Evolutionary conservation across 164 flowering plant species (phyloP), one percentile per base, ranked within the genome.

Genomic region (Vitis amurensis): DNA sequence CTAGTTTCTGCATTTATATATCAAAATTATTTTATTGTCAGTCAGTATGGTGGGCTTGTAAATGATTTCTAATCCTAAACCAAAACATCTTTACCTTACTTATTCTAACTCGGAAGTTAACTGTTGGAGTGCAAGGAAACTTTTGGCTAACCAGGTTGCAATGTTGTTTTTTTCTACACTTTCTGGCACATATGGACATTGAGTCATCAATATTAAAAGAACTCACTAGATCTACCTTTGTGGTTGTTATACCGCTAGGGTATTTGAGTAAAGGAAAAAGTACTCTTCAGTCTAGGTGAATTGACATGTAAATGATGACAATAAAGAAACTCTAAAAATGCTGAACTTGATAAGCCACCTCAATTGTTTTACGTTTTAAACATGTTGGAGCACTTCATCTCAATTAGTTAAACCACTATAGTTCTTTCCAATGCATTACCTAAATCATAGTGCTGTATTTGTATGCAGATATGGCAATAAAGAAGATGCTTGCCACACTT

Each of bases 401-500:
- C 27, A 31, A 59, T 59, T 59, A 59, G 44, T 59, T 59, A 37
- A 14, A 9, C 14, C 29, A 59, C 16, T 16, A 57, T 16, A 57
- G 8, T 23, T 52, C 19, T 62, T 50, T 52, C 37, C 50, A 50
- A 71, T 65, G 64, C 59, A 27, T 17, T 44, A 72, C 61, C 70
- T 55, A 68, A 66, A 19, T 69, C 56, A 49, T 62, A 31, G 23
- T 61, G 55, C 50, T 63, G 17, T 76, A 52, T 73, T 64, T 73
- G 57, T 48, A 16, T 75, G 69, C 82, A 95, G 99, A 95, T 81
- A 69, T 31, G 51, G 99, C 98, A 31, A 95, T 95, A 73, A 92
- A 77, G 82, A 95, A 90, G 89, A 95, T 95, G 99, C 80, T 95
- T 74, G 92, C 90, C 51, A 88, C 98, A 51, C 79, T 95, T 60